Base-by-base conservation (phyloP, 768 basidiomycete genomes). In the Auricularia auricula-judae region DNA sequence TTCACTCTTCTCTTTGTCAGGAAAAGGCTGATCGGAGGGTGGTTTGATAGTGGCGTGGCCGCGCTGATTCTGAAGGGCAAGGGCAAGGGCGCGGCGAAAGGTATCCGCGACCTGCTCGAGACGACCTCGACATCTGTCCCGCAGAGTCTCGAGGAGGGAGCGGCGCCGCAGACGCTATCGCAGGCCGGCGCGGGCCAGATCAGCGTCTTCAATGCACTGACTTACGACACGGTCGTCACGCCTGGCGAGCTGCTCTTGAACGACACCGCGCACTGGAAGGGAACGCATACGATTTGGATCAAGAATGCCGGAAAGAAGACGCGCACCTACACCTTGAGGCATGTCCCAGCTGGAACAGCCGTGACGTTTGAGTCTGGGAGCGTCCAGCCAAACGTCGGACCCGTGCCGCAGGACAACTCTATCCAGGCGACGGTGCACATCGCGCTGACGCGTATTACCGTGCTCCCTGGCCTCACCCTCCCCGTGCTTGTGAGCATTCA, bases 241-340 rank as follows among this genome's bases (percentile, higher is more conserved):
- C 77, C 77, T 2, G 67, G 71, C 33, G 71, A 75, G 62, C 65
- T 79, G 23, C 54, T 70, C 35, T 68, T 79, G 35, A 80, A 80
- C 69, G 79, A 79, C 66, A 78, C 78, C 2, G 71, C 71, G 35
- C 65, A 74, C 69, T 69, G 72, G 63, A 51, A 67, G 11, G 62
- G 62, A 1, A 64, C 36, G 44, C 43, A 65, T 11, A 42, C 59
- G 39, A 61, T 65, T 23, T 35, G 35, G 42, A 65, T 65, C 33
- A 61, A 23, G 39, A 65, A 65, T 39, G 54, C 8, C 54, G 64
- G 64, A 3, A 44, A 39, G 21, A 61, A 39, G 59, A 61, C 36
- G 58, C 14, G 29, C 18, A 54, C 53, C 14, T 75, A 71, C 67
- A 70, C 66, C 33, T 53, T 75, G 14, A 68, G 65, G 8, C 69